Conservation (phyloP, 2,329 filamentous ascomycete species). For the Apiospora saccharicola region DNA sequence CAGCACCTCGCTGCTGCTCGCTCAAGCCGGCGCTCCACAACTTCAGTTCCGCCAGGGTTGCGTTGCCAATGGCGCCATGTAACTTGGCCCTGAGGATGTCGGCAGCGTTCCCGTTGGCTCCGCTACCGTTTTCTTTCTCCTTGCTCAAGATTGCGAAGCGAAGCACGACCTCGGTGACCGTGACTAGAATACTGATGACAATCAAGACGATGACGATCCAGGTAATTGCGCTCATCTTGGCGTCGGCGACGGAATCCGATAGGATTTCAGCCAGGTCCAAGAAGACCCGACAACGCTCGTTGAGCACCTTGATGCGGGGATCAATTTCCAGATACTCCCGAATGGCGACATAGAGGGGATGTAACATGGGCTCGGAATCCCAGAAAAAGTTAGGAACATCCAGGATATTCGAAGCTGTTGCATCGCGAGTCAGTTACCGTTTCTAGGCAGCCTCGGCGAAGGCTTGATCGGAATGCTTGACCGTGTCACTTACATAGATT, state of each 20-base stretch:
- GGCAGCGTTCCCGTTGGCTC: slow-evolving; percentile 21
- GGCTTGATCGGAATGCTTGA: slow-evolving; percentile 25
- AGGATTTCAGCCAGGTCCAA: slow-evolving; percentile 95
- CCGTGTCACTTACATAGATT: slow-evolving; percentile 80
- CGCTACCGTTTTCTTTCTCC: slow-evolving; percentile 42
- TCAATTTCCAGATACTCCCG: slow-evolving; percentile 98
- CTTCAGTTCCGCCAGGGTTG: slow-evolving; percentile 40
- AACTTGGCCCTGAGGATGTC: slow-evolving; percentile 32
- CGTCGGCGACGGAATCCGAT: slow-evolving; percentile 88
- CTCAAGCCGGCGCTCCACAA: slow-evolving; percentile 40
- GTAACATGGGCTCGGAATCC: slow-evolving; percentile 94
- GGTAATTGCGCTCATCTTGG: slow-evolving; percentile 94
- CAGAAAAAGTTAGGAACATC: slow-evolving; percentile 98
- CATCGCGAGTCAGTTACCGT: slow-evolving; percentile 7
- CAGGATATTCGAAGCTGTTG: slow-evolving; percentile 86
- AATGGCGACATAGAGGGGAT: slow-evolving; percentile 92
- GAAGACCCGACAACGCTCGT: slow-evolving; percentile 96
- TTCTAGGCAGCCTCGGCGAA: slow-evolving; percentile 13
- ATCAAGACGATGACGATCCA: slow-evolving; percentile 99
- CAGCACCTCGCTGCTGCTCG: slow-evolving; percentile 38
- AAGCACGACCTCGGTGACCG: slow-evolving; percentile 85
- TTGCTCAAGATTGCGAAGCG: slow-evolving; percentile 77
- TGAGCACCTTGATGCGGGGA: slow-evolving; percentile 92
- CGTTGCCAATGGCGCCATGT: slow-evolving; percentile 37
- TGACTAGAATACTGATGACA: slow-evolving; percentile 87